Percentiles rank a stretch among this genome's conserved stretches.
Conservation (phyloP, 2,329 filamentous ascomycete genomes). For the Scedosporium minutisporum region DNA sequence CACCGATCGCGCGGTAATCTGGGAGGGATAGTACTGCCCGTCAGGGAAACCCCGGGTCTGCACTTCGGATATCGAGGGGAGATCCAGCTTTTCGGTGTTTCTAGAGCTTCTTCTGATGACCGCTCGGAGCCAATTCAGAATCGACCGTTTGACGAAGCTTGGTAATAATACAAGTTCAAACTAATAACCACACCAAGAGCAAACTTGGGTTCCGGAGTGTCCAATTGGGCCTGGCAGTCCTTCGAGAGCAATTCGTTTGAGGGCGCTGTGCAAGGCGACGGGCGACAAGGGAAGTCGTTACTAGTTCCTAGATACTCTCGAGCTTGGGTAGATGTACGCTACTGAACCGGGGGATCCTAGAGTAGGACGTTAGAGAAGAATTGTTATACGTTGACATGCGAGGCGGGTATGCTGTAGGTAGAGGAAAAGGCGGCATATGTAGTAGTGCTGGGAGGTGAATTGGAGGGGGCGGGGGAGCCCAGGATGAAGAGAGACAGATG, state of each 20-base stretch:
- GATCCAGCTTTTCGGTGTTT: constrained; percentile 86
- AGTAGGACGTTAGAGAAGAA: not conserved
- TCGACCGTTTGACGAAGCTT: not conserved
- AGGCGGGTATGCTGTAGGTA: not conserved
- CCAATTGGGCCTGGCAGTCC: not conserved
- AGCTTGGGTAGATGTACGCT: not conserved
- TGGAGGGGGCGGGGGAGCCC: not conserved
- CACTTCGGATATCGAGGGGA: constrained; percentile 76
- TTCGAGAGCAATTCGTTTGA: not conserved
- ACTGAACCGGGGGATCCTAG: not conserved
- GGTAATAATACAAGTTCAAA: constrained; percentile 1
- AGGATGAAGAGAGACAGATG: not conserved
- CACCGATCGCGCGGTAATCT: constrained; percentile 28
- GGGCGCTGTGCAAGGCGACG: not conserved
- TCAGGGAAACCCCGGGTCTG: constrained; percentile 70
- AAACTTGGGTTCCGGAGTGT: no score
- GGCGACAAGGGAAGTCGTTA: not conserved
- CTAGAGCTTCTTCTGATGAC: not conserved
- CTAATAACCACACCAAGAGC: not conserved
- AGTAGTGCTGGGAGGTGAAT: not conserved
- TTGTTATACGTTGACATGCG: not conserved
- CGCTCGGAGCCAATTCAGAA: not conserved
- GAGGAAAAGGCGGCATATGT: not conserved
- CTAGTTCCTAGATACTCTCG: not conserved
- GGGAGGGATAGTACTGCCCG: constrained; percentile 43